Conservation (phyloP, 2,329 filamentous ascomycete genomes). For the Coniochaeta sp. region DNA sequence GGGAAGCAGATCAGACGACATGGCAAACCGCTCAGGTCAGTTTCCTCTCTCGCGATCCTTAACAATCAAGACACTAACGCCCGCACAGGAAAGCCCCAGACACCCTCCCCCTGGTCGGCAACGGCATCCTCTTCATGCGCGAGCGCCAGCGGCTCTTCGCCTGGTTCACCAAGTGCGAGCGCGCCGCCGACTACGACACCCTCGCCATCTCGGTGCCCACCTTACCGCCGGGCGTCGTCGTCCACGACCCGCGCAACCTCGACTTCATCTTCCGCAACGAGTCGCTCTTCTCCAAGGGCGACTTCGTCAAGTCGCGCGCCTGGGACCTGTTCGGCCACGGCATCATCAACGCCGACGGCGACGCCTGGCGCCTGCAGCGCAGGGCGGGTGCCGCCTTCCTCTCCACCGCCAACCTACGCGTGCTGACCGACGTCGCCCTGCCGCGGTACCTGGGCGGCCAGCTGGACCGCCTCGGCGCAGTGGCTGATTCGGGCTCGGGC, state of each 20-base stretch:
- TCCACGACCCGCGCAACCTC: slow-evolving; percentile 54
- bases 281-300: slow-evolving; percentile 52
- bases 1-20: slow-evolving; percentile 16
- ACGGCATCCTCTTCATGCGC: slow-evolving; percentile 54
- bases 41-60: not conserved
- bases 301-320: slow-evolving; percentile 52
- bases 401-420: slow-evolving; percentile 47
- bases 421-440: slow-evolving; percentile 49
- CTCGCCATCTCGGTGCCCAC: slow-evolving; percentile 56
- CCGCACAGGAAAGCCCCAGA: slow-evolving; percentile 37
- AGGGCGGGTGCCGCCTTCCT: slow-evolving; percentile 56
- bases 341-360: slow-evolving; percentile 61
- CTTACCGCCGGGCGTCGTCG: slow-evolving; percentile 54
- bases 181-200: slow-evolving; percentile 49
- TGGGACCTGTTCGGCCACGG: slow-evolving; percentile 59
- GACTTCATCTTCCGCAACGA: slow-evolving; percentile 58
- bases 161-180: slow-evolving; percentile 56
- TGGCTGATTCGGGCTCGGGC: slow-evolving; percentile 15
- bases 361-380: slow-evolving; percentile 55
- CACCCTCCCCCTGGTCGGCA: slow-evolving; percentile 49
- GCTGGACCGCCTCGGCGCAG: slow-evolving; percentile 27
- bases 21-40: slow-evolving; percentile 23
- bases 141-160: slow-evolving; percentile 51
- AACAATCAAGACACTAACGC: not conserved
- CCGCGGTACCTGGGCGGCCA: slow-evolving; percentile 43